A percentile compares a stretch with the other conserved stretches of the same genome.
Evolutionary conservation across 2,329 filamentous ascomycete species (phyloP).

Genomic region (Dothistroma pini): DNA sequence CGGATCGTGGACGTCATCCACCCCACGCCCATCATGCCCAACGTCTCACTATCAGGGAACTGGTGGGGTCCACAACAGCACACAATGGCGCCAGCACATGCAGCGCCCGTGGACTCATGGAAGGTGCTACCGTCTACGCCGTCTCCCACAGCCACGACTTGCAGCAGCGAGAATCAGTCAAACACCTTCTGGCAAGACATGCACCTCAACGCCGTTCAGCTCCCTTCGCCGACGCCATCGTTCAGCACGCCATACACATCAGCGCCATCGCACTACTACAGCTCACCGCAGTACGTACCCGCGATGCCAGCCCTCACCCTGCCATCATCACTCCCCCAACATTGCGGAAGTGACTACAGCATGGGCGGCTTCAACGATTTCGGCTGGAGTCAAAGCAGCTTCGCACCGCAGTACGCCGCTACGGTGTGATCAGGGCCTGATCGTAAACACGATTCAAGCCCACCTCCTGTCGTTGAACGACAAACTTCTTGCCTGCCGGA

Average conservation of each 20-base stretch:
- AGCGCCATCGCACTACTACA: constrained; percentile 63
- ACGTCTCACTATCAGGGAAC: constrained; percentile 61
- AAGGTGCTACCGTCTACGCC: constrained; percentile 87
- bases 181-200: constrained; percentile 76
- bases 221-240: constrained; percentile 74
- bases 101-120: constrained; percentile 79
- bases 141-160: constrained; percentile 64
- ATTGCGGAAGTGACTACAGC: constrained; percentile 67
- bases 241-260: constrained; percentile 73
- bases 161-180: constrained; percentile 65
- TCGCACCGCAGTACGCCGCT: constrained; percentile 64
- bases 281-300: constrained; percentile 68
- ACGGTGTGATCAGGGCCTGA: constrained; percentile 73
- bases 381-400: constrained; percentile 85
- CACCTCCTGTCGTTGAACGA: constrained; percentile 29
- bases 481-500: constrained; percentile 22
- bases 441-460: constrained; percentile 37
- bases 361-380: constrained; percentile 69
- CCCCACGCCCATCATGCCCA: constrained; percentile 79
- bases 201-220: constrained; percentile 64
- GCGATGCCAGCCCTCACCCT: constrained; percentile 74
- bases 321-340: constrained; percentile 79
- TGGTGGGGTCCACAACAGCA: constrained; percentile 75
- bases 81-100: constrained; percentile 58
- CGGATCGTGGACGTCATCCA: constrained; percentile 86